Conservation (phyloP, 768 basidiomycete species). For the Hortiboletus campestris region DNA sequence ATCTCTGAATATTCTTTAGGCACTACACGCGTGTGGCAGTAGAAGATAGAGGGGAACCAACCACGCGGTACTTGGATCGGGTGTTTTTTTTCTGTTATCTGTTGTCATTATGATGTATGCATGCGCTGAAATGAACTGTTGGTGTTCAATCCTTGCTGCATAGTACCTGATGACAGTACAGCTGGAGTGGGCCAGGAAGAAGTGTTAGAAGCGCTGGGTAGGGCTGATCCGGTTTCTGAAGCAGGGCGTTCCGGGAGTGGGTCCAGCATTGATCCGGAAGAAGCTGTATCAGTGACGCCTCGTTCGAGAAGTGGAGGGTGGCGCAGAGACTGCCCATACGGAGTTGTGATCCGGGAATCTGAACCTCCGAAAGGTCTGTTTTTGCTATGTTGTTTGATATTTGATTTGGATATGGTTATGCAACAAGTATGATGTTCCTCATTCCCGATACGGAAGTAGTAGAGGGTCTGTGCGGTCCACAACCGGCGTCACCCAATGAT, state of each 20-base stretch:
- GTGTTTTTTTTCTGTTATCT: background rate
- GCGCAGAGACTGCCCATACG: constrained; percentile 16
- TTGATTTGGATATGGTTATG: constrained; percentile 22
- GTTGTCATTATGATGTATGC: background rate
- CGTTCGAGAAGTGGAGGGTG: constrained; percentile 14
- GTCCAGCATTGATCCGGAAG: constrained; percentile 18
- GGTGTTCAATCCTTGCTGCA: no score
- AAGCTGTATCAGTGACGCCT: constrained; percentile 22
- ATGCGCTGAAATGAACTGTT: background rate
- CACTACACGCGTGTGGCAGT: background rate
- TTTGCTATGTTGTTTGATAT: constrained; percentile 10
- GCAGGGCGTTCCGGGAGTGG: background rate
- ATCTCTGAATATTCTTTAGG: background rate
- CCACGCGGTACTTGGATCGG: background rate
- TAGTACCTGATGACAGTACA: no score
- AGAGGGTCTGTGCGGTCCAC: no score
- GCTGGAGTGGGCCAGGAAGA: no score
- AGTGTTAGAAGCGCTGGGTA: constrained; percentile 47
- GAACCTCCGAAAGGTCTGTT: background rate
- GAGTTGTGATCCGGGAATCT: constrained; percentile 24
- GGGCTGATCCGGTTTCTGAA: constrained; percentile 11
- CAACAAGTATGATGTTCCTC: constrained; percentile 11
- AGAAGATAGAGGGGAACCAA: background rate
- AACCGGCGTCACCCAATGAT: no score
- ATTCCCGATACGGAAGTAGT: no score